Evolutionary conservation across 352 stramenopile genomes (phyloP), one percentile per base, ranked within the genome.

Genomic region (Saprolegnia diclina): DNA sequence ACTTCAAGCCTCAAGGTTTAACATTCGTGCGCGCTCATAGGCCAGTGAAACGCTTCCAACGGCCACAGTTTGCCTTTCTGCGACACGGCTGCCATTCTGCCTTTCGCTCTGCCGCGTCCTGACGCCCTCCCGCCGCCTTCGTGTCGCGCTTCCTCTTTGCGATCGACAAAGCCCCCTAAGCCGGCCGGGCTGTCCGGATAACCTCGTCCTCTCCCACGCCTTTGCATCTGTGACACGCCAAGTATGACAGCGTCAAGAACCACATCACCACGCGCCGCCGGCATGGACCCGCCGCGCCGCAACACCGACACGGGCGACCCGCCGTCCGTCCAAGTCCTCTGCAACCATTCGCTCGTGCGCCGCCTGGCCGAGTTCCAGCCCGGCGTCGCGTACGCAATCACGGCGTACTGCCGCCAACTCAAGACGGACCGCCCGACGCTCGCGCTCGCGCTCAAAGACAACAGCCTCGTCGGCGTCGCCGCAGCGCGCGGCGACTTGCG

Each of bases 241-340:
- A 48, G 3, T 3, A 48, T 48, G 42, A 14, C 42, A 48, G 11
- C 42, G 42, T n/a, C 42, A 48, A 1, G 42, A 48, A 14, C 29
- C 29, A 6, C 29, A 35, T 35, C 29, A 35, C 29, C 29, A 35
- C 2, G 42, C 2, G 7, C 42, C 42, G 42, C 42, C 42, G 42
- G 18, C 7, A 48, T n/a, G 42, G 13, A 14, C 42, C 42, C 4
- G 13, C 42, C 4, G 13, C 52, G 52, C 24, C 24, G 35, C 24
- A 59, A 69, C 50, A 69, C 63, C 14, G 63, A 69, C 37, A 69
- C 63, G 24, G 63, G 63, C 37, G 63, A 69, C 53, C 63, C 61
- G 11, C 24, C 22, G 16, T 14, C 24, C 35, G 22, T 69, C 50
- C 29, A 29, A 11, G 63, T 69, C 7, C 21, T 69, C 29, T 26